phyloP scores from a whole-genome alignment of 2,329 filamentous ascomycete species.

The Trichophaea hybrida region DNA sequence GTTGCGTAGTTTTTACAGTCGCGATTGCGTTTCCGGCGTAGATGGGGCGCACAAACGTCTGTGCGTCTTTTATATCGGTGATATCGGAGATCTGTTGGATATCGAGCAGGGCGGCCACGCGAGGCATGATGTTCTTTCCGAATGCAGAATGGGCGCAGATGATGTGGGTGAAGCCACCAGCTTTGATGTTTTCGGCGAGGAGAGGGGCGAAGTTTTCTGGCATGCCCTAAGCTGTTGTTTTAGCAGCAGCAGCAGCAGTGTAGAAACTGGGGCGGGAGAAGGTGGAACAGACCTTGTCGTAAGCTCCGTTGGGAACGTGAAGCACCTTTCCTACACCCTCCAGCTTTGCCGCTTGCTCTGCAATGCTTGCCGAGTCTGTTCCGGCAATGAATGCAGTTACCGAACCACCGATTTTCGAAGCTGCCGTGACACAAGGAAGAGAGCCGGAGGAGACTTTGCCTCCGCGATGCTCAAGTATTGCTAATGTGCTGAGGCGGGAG shows the following conservation, averaged over 20 bases:
- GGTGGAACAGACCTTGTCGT: slow-evolving; percentile 57
- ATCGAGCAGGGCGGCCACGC: slow-evolving; percentile 81
- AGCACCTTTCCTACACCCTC: slow-evolving; percentile 85
- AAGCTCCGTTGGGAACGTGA: slow-evolving; percentile 71
- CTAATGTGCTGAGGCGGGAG: slow-evolving; percentile 58
- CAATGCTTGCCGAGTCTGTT: slow-evolving; percentile 56
- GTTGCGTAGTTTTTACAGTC: slow-evolving; percentile 79
- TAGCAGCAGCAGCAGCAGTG: neutral
- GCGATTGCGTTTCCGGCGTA: slow-evolving; percentile 96
- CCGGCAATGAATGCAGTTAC: slow-evolving; percentile 83
- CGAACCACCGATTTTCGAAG: slow-evolving; percentile 68
- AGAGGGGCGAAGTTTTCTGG: slow-evolving; percentile 91
- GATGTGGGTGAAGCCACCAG: slow-evolving; percentile 83
- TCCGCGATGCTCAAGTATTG: slow-evolving; percentile 81
- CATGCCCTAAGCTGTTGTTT: slow-evolving; percentile 47
- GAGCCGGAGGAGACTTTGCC: slow-evolving; percentile 74
- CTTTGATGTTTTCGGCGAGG: slow-evolving; percentile 91
- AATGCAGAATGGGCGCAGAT: slow-evolving; percentile 86
- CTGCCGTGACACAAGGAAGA: slow-evolving; percentile 71
- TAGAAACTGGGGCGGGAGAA: neutral
- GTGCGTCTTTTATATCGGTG: slow-evolving; percentile 70
- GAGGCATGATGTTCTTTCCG: slow-evolving; percentile 85
- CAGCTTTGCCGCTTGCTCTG: slow-evolving; percentile 74
- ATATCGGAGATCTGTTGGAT: slow-evolving; percentile 90
- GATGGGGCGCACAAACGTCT: slow-evolving; percentile 90